A percentile compares a stretch with the other conserved stretches of the same genome.
phyloP scores from a whole-genome alignment of 257 asterid genomes.

The Leonotis leonurus region DNA sequence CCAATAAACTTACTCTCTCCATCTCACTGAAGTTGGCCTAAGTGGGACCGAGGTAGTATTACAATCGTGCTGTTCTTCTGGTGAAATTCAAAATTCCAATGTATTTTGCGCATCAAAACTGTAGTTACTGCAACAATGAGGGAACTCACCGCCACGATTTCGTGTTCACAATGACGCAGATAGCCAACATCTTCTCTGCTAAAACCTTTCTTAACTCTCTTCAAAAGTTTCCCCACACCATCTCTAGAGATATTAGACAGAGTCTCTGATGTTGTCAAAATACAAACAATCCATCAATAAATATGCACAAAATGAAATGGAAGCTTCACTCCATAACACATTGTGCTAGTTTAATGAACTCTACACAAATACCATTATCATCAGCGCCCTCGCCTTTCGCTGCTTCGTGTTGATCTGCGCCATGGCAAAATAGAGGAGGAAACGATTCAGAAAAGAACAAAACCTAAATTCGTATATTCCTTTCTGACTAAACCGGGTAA shows the following conservation, averaged over 20 bases:
- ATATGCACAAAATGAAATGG: neutral
- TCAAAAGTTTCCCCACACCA: conserved; percentile 61
- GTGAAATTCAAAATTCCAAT: too few species aligned
- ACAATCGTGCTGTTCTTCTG: neutral
- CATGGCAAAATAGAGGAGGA: conserved; percentile 2
- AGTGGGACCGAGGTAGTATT: too few species aligned
- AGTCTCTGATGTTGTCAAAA: conserved; percentile 36
- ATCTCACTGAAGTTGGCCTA: too few species aligned
- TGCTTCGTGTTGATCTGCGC: conserved; percentile 36
- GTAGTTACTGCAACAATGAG: neutral
- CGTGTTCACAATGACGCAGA: conserved; percentile 40
- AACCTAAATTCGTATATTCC: neutral
- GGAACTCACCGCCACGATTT: conserved; percentile 27
- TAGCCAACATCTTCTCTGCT: conserved; percentile 48
- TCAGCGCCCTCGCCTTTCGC: conserved; percentile 24
- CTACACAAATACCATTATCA: conserved; percentile 43
- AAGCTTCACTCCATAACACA: neutral
- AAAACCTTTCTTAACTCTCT: conserved; percentile 52
- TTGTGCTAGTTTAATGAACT: neutral
- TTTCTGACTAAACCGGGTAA: neutral
- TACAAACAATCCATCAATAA: conserved; percentile 10
- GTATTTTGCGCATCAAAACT: neutral
- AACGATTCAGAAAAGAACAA: neutral
- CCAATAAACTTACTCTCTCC: neutral
- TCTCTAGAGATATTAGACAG: conserved; percentile 59